Base-by-base conservation (phyloP, 2,329 filamentous ascomycete genomes). In the Pseudogymnoascus pannorum region DNA sequence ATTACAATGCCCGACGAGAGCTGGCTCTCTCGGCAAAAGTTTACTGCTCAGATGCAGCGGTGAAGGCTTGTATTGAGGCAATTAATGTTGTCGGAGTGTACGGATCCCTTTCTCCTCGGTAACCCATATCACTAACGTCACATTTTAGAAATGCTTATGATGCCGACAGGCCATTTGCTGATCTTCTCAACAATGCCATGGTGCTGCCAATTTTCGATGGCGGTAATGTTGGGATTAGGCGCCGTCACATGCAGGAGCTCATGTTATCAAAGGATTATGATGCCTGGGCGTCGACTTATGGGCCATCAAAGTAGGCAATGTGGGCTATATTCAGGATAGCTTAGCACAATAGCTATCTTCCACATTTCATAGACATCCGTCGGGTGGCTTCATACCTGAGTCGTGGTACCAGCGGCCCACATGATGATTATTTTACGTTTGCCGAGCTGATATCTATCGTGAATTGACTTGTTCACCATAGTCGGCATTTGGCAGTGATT, bases 71-170 rank as follows among this genome's bases (percentile, higher is more conserved):
- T 5, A 72, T 74, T 58, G 79, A 81, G 63, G 77, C 76, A 4
- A 82, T 83, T 64, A 77, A 77, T 62, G 76, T 75, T 8, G 78
- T 84, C 14, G 81, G 81, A 38, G 75, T 83, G 76, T 74, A 62
- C 71, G 71, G 69, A 35, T 24, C 2, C 33, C 8, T 42, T 40
- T 35, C 60, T 61, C 54, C 31, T 18, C 14, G 29, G 12, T 61
- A 62, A 36, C 12, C 57, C 24, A 24, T n/a, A 33, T 26, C 26
- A 36, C 60, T 48, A 51, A 61, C 62, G 9, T 64, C 48, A 36
- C 24, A 31, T 54, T 51, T 31, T 62, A 76, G 74, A 33, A 72
- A 68, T 4, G 72, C 78, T 0, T 81, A 80, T 63, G 71, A 74
- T 20, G 48, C 48, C 16, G 48, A 54, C 24, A 54, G 48, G 24